Conservation (phyloP, 306 rosid species). For the Sechiopsis laciniata region DNA sequence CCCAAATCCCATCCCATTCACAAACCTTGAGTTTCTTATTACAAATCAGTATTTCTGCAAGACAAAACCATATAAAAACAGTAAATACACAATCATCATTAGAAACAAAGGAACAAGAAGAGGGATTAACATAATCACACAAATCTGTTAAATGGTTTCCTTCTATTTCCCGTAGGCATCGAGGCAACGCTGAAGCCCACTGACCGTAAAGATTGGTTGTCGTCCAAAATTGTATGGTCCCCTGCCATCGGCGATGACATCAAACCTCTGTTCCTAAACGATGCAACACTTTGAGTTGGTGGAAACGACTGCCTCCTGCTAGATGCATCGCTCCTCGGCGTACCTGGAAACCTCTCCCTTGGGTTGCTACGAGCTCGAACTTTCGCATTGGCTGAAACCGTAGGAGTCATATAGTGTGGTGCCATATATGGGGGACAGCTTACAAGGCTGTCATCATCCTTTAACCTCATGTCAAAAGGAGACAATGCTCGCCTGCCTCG, state of each 20-base stretch:
- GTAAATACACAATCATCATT: constrained; percentile 15
- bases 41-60: constrained; percentile 22
- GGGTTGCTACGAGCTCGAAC: constrained; percentile 66
- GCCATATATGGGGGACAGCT: constrained; percentile 94
- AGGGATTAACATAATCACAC: constrained; percentile 53
- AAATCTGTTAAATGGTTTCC: constrained; percentile 96
- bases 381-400: constrained; percentile 72
- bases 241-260: constrained; percentile 45
- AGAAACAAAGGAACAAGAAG: constrained; percentile 9
- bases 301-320: constrained; percentile 81
- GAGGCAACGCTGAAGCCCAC: constrained; percentile 73
- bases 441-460: constrained; percentile 78
- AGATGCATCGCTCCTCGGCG: constrained; percentile 62
- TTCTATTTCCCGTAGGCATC: constrained; percentile 62
- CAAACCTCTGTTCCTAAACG: constrained; percentile 70
- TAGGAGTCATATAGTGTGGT: constrained; percentile 84
- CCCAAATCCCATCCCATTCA: not conserved
- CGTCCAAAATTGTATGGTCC: constrained; percentile 51
- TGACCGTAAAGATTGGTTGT: constrained; percentile 56
- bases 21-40: constrained; percentile 13
- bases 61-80: constrained; percentile 15
- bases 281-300: constrained; percentile 59
- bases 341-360: constrained; percentile 60
- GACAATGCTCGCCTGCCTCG: constrained; percentile 44
- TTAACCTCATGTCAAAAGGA: constrained; percentile 56